These are phyloP conservation scores for Allantophomopsis lycopodina DNA, from an alignment of 2,329 filamentous ascomycete species.

Conservation along the genomic window DNA sequence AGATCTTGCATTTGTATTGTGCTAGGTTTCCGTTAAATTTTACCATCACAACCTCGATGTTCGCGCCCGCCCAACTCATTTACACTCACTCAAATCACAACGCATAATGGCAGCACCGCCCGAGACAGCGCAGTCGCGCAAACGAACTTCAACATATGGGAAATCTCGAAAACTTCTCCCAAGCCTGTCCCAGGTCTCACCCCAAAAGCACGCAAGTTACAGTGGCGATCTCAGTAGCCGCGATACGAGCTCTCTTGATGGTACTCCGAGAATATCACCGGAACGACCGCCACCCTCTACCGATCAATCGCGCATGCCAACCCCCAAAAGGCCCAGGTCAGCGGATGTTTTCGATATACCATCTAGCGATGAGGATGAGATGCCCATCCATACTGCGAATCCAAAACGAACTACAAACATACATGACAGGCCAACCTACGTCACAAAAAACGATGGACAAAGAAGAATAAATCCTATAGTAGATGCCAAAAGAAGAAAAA, in stretches of 20 bases:
- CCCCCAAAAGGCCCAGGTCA: not conserved
- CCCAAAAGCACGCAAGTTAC: not conserved
- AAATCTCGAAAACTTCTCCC: conserved; percentile 16
- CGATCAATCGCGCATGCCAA: not conserved
- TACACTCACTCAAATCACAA: too few species aligned
- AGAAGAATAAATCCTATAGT: not conserved
- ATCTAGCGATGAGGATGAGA: conserved; percentile 9
- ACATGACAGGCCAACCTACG: not conserved
- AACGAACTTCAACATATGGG: conserved; percentile 18
- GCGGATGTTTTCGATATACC: conserved; percentile 9
- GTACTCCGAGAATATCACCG: too few species aligned
- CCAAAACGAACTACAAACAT: not conserved
- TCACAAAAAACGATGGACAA: not conserved
- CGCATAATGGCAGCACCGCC: conserved; percentile 13
- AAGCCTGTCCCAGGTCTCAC: conserved; percentile 5
- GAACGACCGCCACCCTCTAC: too few species aligned
- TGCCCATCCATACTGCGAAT: not conserved
- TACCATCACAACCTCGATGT: too few species aligned
- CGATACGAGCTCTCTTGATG: not conserved
- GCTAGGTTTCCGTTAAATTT: too few species aligned
- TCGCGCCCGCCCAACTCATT: too few species aligned
- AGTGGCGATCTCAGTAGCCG: not conserved
- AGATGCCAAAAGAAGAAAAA: not conserved
- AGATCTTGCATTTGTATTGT: too few species aligned
- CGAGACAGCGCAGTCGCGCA: conserved; percentile 10